Evolutionary conservation across 129 eudicot species (phyloP).

Genomic region (Logfia minima): DNA sequence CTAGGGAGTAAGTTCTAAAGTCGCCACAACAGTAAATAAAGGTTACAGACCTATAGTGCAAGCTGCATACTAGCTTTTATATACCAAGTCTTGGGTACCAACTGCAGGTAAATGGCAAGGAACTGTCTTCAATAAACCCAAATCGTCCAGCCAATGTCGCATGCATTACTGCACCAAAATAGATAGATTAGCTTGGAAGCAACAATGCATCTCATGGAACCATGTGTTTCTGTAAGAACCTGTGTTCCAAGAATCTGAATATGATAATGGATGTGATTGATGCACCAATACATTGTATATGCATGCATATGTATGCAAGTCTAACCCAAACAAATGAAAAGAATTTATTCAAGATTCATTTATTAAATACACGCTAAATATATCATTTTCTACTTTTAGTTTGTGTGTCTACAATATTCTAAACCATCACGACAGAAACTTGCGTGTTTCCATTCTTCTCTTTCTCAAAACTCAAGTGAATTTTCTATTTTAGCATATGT

Average conservation of each 20-base stretch:
- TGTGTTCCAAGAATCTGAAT: background rate
- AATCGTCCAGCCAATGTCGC: background rate
- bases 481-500: background rate
- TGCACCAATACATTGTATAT: background rate
- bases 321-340: conserved; percentile 1
- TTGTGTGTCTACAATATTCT: background rate
- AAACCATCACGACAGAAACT: background rate
- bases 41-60: background rate
- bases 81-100: background rate
- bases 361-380: background rate
- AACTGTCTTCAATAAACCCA: background rate
- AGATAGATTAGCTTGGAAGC: background rate
- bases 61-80: background rate
- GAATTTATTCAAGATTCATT: too few relatives aligned
- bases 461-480: background rate
- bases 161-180: background rate
- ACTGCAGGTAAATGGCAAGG: background rate
- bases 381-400: background rate
- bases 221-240: background rate
- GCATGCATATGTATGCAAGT: background rate
- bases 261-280: background rate
- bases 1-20: background rate
- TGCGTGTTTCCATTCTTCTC: conserved; percentile 1
- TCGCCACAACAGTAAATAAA: background rate
- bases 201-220: background rate